A percentile compares a stretch with the other conserved stretches of the same genome.
Conservation (phyloP, 768 basidiomycete genomes). For the Thelephora aurantiotincta region DNA sequence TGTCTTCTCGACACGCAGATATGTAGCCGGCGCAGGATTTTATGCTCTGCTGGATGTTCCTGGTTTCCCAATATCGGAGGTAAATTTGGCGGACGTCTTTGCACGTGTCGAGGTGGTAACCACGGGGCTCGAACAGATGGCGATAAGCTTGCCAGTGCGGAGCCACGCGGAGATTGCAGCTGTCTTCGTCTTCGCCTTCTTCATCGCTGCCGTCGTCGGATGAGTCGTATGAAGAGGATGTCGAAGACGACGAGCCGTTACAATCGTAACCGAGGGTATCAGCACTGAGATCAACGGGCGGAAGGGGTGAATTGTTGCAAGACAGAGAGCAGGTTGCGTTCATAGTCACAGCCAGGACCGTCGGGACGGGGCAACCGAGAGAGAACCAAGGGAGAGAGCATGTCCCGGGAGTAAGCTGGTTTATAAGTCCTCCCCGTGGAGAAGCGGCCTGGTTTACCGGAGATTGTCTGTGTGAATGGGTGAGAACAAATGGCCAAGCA, state of each 20-base stretch:
- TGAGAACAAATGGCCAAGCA: too few relatives aligned
- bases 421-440: too few relatives aligned
- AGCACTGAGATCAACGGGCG: too few relatives aligned
- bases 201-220: constrained; percentile 26
- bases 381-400: too few relatives aligned
- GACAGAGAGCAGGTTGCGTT: too few relatives aligned
- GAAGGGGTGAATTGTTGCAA: too few relatives aligned
- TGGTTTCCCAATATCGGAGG: constrained; percentile 17
- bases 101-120: constrained; percentile 55
- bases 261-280: too few relatives aligned
- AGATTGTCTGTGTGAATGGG: too few relatives aligned
- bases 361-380: too few relatives aligned
- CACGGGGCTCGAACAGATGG: constrained; percentile 29
- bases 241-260: constrained; percentile 11
- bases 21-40: constrained; percentile 19
- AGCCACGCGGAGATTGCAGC: constrained; percentile 38
- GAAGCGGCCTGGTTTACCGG: too few relatives aligned
- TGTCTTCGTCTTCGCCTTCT: constrained; percentile 23
- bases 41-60: constrained; percentile 8
- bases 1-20: constrained; percentile 16
- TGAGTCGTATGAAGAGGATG: constrained; percentile 32
- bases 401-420: too few relatives aligned
- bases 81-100: constrained; percentile 53
- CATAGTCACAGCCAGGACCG: too few relatives aligned
- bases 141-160: constrained; percentile 53